Evolutionary conservation across 164 flowering plant species (phyloP).

Genomic region (Sextonia rubra): DNA sequence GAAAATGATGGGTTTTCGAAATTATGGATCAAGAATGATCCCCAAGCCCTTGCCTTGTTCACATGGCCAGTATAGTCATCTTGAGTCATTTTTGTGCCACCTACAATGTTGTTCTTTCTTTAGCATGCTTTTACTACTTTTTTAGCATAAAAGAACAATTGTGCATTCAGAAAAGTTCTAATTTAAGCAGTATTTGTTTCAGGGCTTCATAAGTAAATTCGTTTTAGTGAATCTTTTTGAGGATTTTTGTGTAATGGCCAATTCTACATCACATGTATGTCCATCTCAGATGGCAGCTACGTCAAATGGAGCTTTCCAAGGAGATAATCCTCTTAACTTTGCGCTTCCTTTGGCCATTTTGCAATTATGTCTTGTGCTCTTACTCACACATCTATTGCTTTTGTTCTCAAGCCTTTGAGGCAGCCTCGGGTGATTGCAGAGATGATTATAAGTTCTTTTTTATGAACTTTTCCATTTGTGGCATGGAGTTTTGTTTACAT

Average conservation of each 20-base stretch:
- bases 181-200: background rate
- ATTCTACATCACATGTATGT: background rate
- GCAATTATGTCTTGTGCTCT: slow-evolving; percentile 48
- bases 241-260: background rate
- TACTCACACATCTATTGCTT: slow-evolving; percentile 47
- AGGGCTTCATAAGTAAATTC: background rate
- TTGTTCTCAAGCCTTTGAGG: slow-evolving; percentile 53
- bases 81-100: no score
- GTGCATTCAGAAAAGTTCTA: background rate
- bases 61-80: no score
- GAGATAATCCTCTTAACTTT: slow-evolving; percentile 30
- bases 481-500: background rate
- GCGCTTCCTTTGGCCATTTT: slow-evolving; percentile 71
- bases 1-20: no score
- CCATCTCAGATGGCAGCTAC: slow-evolving; percentile 44
- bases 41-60: no score
- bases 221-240: background rate
- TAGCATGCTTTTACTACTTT: no score
- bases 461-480: background rate
- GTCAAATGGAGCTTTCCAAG: slow-evolving; percentile 80
- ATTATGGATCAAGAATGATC: no score
- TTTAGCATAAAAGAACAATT: background rate
- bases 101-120: no score
- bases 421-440: slow-evolving; percentile 95
- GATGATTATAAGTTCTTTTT: slow-evolving; percentile 48